Conservation (phyloP, 768 basidiomycete genomes). For the Tremella mesenterica region DNA sequence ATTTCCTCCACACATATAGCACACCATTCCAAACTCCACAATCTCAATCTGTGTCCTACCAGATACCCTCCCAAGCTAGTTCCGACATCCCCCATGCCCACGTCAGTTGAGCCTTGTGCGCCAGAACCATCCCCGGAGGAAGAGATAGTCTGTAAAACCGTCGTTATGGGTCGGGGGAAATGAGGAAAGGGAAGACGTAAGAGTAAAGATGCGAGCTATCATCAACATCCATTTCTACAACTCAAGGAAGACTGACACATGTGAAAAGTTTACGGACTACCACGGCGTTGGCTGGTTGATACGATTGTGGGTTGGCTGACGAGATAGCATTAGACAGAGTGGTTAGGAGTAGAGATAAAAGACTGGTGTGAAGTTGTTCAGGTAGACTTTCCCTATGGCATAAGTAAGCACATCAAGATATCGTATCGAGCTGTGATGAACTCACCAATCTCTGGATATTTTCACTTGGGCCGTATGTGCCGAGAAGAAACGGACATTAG, state of each 20-base stretch:
- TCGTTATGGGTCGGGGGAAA: conserved; percentile 62
- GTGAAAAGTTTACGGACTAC: conserved; percentile 82
- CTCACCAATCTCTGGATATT: conserved; percentile 81
- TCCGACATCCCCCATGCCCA: too few species aligned
- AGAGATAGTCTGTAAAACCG: conserved; percentile 58
- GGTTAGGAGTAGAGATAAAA: conserved; percentile 62
- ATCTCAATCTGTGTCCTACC: neutral
- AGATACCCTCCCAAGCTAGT: neutral
- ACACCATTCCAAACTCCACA: conserved; percentile 46
- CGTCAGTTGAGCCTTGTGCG: too few species aligned
- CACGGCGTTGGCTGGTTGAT: conserved; percentile 56
- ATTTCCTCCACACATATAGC: conserved; percentile 79
- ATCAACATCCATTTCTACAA: conserved; percentile 43
- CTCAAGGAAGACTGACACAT: conserved; percentile 52
- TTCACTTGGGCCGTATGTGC: conserved; percentile 91
- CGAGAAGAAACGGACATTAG: conserved; percentile 87
- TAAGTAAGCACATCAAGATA: neutral
- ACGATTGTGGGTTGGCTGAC: conserved; percentile 43
- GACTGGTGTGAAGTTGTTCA: conserved; percentile 51
- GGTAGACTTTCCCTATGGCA: conserved; percentile 64
- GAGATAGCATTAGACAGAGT: conserved; percentile 56
- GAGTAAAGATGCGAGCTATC: conserved; percentile 62
- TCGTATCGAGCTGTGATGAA: too few species aligned
- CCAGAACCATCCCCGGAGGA: conserved; percentile 53
- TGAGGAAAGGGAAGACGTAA: conserved; percentile 57